phyloP scores from a whole-genome alignment of 202 grass and related monocot genomes.

The Setaria italica region DNA sequence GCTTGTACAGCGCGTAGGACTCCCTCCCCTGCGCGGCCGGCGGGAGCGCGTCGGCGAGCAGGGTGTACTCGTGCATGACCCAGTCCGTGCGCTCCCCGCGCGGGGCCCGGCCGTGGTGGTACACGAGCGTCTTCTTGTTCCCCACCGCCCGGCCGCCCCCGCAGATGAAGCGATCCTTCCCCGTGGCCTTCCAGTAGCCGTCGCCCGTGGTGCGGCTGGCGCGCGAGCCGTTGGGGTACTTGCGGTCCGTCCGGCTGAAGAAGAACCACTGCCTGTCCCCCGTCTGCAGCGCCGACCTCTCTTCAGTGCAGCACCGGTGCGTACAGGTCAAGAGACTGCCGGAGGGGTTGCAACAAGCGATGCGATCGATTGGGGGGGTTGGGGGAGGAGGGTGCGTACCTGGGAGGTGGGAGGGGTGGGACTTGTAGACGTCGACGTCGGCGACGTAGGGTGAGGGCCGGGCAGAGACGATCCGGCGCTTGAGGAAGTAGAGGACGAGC shows the following conservation, averaged over 20 bases:
- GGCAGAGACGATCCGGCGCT: slow-evolving; percentile 72
- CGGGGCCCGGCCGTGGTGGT: slow-evolving; percentile 90
- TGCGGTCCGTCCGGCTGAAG: slow-evolving; percentile 89
- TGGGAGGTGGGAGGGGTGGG: slow-evolving; percentile 91
- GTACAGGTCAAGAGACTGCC: neutral
- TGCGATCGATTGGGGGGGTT: neutral
- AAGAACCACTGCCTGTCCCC: slow-evolving; percentile 99
- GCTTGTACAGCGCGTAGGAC: slow-evolving; percentile 86
- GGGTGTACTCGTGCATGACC: slow-evolving; percentile 98
- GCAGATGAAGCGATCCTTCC: slow-evolving; percentile 76
- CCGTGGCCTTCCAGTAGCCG: slow-evolving; percentile 94
- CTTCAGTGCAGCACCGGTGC: slow-evolving; percentile 40
- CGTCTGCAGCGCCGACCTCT: slow-evolving; percentile 75
- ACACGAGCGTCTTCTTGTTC: slow-evolving; percentile 95
- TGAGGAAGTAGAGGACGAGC: slow-evolving; percentile 94
- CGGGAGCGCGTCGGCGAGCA: slow-evolving; percentile 61
- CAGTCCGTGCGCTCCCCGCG: slow-evolving; percentile 90
- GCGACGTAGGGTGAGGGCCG: slow-evolving; percentile 66
- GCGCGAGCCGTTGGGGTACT: slow-evolving; percentile 95
- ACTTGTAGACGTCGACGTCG: slow-evolving; percentile 94
- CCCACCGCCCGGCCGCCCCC: slow-evolving; percentile 58
- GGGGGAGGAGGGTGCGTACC: slow-evolving; percentile 43
- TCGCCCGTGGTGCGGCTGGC: slow-evolving; percentile 82
- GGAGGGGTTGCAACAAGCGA: neutral
- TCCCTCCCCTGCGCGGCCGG: slow-evolving; percentile 46